These are phyloP conservation scores for Sisymbrium altissimum DNA, from an alignment of 345 rosid species.

Conservation along the genomic window DNA sequence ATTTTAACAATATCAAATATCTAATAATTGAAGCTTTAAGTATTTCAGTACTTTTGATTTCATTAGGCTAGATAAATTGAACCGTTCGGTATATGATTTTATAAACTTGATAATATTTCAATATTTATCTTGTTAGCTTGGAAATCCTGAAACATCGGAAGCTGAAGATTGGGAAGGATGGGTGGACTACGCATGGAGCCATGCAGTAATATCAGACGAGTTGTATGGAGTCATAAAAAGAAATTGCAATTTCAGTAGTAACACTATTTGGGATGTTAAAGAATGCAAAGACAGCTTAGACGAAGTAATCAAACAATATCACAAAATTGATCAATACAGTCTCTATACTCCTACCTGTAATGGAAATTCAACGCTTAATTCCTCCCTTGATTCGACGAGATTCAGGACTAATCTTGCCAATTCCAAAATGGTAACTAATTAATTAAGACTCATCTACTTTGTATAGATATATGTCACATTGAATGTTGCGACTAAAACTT, in stretches of 20 bases:
- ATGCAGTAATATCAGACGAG: conserved; percentile 85
- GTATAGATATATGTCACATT: neutral
- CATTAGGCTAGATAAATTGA: neutral
- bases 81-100: neutral
- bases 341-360: conserved; percentile 70
- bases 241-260: conserved; percentile 62
- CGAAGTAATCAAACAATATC: conserved; percentile 62
- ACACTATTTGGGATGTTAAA: conserved; percentile 53
- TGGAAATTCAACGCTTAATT: conserved; percentile 35
- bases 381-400: conserved; percentile 18
- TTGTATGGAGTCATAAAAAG: conserved; percentile 48
- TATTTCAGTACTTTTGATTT: neutral
- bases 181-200: conserved; percentile 96
- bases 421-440: conserved; percentile 51
- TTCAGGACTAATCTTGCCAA: conserved; percentile 37
- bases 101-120: neutral
- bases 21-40: no score
- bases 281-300: conserved; percentile 53
- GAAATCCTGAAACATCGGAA: conserved; percentile 79
- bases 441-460: neutral
- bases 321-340: conserved; percentile 74
- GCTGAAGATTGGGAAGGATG: conserved; percentile 83
- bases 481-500: neutral
- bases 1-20: no score
- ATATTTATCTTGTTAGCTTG: conserved; percentile 47